These are phyloP conservation scores for Nitzschia inconspicua DNA, from an alignment of 108 stramenopile species.

Conservation along the genomic window DNA sequence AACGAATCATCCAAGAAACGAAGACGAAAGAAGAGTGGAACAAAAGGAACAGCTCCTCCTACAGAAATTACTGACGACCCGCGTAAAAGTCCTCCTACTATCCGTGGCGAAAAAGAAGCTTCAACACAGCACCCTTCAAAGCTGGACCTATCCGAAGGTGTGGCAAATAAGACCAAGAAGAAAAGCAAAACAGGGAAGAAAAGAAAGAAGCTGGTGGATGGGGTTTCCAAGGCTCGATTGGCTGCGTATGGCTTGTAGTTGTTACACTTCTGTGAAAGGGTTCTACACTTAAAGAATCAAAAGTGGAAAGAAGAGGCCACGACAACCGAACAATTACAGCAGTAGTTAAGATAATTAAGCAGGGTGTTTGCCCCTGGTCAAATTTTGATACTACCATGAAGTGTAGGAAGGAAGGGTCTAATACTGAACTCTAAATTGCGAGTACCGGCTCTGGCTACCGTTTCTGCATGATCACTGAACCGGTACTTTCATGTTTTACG, in stretches of 20 bases:
- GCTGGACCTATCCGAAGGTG: background rate
- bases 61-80: conserved; percentile 6
- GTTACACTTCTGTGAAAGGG: too few species aligned
- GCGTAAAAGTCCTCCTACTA: too few species aligned
- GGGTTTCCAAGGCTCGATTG: conserved; percentile 66
- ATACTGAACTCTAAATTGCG: too few species aligned
- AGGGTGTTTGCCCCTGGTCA: too few species aligned
- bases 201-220: conserved; percentile 43
- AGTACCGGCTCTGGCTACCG: too few species aligned
- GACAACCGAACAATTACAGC: background rate
- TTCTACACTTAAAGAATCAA: too few species aligned
- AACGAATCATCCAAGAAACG: conserved; percentile 18
- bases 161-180: conserved; percentile 17
- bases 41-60: background rate
- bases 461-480: too few species aligned
- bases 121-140: background rate
- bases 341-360: too few species aligned
- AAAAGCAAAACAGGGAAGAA: conserved; percentile 45
- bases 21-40: conserved; percentile 26
- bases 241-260: conserved; percentile 74
- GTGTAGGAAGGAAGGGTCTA: too few species aligned
- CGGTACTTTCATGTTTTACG: too few species aligned
- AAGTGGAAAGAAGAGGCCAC: too few species aligned
- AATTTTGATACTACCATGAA: too few species aligned
- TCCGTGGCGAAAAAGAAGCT: background rate